Evolutionary conservation across 805 yeast species (phyloP).

Genomic region (Barnettozyma siamensis): DNA sequence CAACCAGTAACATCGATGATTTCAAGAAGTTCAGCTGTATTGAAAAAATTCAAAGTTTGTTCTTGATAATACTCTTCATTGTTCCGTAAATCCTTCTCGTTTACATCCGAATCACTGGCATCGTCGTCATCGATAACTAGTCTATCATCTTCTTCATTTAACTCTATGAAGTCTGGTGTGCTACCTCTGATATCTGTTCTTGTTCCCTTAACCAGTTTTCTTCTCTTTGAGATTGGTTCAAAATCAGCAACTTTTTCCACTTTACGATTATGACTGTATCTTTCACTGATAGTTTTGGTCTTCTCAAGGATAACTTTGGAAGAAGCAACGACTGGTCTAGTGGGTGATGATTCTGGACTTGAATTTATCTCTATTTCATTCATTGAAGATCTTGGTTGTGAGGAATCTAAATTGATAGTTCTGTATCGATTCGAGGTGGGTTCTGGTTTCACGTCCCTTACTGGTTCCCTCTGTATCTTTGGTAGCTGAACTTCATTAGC

Average conservation of each 20-base stretch:
- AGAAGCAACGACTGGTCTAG: slow-evolving; percentile 17
- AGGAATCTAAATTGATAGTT: not conserved
- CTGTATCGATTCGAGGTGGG: not conserved
- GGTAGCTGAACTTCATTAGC: slow-evolving; percentile 1
- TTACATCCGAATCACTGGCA: slow-evolving; percentile 43
- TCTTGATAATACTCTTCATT: slow-evolving; percentile 44
- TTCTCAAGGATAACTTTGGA: slow-evolving; percentile 34
- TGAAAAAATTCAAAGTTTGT: slow-evolving; percentile 70
- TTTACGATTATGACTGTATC: slow-evolving; percentile 24
- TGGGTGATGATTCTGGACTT: slow-evolving; percentile 24
- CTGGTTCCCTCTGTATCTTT: not conserved
- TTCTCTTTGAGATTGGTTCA: slow-evolving; percentile 24
- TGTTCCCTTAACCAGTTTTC: slow-evolving; percentile 37
- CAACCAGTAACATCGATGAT: slow-evolving; percentile 76
- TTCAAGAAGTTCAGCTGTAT: slow-evolving; percentile 69
- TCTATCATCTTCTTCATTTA: slow-evolving; percentile 38
- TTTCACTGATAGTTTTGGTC: slow-evolving; percentile 32
- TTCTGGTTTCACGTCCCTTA: not conserved
- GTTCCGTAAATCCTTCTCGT: slow-evolving; percentile 26
- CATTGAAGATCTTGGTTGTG: not conserved
- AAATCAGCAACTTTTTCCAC: slow-evolving; percentile 1
- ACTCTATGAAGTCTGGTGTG: slow-evolving; percentile 8
- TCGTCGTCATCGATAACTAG: slow-evolving; percentile 38
- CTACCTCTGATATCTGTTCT: slow-evolving; percentile 17
- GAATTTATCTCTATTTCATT: slow-evolving; percentile 18